Evolutionary conservation across 768 basidiomycete species (phyloP), one percentile per base, ranked within the genome.

Genomic region (Macrocybe gigantea): DNA sequence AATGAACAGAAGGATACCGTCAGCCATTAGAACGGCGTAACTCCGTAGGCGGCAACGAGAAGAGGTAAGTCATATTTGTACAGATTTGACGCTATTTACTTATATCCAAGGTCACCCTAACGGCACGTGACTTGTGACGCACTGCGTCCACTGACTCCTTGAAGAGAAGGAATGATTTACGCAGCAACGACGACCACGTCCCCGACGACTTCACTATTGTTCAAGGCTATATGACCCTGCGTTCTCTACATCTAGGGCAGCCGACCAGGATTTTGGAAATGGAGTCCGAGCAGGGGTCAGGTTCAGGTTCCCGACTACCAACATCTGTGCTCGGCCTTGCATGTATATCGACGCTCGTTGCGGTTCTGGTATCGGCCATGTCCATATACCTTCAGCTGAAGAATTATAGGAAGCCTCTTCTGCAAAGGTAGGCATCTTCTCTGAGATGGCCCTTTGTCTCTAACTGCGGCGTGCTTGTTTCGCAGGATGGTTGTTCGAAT

Each of bases 401-500:
- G 63, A 93, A 89, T 62, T 95, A 95, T 59, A 72, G 90, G 49
- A 87, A 90, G 63, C 89, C 90, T 6, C 62, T 77, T 7, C 62
- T 92, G 22, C 92, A 92, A 69, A 72, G 90, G 89, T 91, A 45
- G 51, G 68, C 56, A 45, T 47, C 36, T 15, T 39, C 33, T 39
- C 22, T 45, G 30, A 49, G 13, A 38, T 29, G 11, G 34, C 32
- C 40, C 12, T 42, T 15, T 48, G 8, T 44, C 10, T 41, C 13
- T 44, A 14, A 36, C 14, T 42, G 8, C 7, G 7, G 2, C 14
- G 33, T 49, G 7, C 33, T 44, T 29, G 13, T 47, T 7, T 38
- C 58, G 9, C 49, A 88, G 95, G 53, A 88, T 90, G 79, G 93
- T 95, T 42, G 77, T 96, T 38, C 79, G 96, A 41, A 96, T 98